Conservation (phyloP, 129 eudicot species). For the Smallanthus sonchifolius region DNA sequence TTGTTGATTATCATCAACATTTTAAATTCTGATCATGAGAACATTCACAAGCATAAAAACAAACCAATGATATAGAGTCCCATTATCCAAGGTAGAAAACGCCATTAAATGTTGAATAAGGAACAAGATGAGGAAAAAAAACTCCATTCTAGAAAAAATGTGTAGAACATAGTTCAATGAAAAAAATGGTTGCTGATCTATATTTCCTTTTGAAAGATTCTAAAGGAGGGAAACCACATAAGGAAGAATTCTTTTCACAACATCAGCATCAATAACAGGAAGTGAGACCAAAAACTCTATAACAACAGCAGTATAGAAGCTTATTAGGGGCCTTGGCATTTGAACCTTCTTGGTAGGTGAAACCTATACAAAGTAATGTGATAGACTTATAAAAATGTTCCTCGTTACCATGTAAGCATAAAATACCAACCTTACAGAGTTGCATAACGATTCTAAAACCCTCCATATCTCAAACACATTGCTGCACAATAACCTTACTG, state of each 20-base stretch:
- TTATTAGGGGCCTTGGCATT: conserved; percentile 57
- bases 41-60: background rate
- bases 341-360: conserved; percentile 60
- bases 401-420: background rate
- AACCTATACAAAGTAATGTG: conserved; percentile 38
- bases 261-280: conserved; percentile 45
- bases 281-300: conserved; percentile 69
- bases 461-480: conserved; percentile 70
- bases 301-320: conserved; percentile 79
- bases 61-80: background rate
- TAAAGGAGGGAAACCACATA: conserved; percentile 61
- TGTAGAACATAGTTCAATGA: background rate
- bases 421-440: conserved; percentile 45
- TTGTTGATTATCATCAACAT: too few relatives aligned
- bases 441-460: conserved; percentile 72
- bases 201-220: conserved; percentile 40
- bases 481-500: conserved; percentile 89
- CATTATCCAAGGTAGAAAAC: background rate
- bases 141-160: background rate
- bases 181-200: conserved; percentile 32
- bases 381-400: background rate
- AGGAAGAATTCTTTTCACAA: conserved; percentile 77
- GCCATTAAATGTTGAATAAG: background rate
- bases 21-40: background rate
- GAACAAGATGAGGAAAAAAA: background rate